Conservation (phyloP, 257 asterid species). For the Dorcoceras hygrometricum region DNA sequence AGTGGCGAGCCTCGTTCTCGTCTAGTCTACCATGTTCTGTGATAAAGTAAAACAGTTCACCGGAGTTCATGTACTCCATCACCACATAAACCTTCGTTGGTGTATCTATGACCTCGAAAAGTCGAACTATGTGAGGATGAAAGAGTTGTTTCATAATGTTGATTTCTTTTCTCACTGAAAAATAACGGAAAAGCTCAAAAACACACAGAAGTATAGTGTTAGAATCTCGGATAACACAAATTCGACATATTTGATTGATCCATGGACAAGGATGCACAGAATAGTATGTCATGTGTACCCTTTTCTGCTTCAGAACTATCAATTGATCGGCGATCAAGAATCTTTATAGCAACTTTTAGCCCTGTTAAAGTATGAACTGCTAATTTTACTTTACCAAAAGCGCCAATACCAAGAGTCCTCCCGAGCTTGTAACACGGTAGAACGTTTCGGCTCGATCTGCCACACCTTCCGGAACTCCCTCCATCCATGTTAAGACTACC, state of each 20-base stretch:
- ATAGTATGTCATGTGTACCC: slow-evolving; percentile 21
- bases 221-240: neutral
- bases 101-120: slow-evolving; percentile 68
- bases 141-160: slow-evolving; percentile 47
- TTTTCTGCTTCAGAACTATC: slow-evolving; percentile 35
- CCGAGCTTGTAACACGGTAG: slow-evolving; percentile 45
- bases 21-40: slow-evolving; percentile 42
- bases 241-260: neutral
- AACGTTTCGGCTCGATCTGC: slow-evolving; percentile 11
- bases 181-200: neutral
- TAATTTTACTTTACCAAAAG: slow-evolving; percentile 61
- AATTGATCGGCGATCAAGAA: slow-evolving; percentile 44
- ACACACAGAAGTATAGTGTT: neutral
- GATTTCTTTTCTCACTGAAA: slow-evolving; percentile 59
- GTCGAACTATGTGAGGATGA: slow-evolving; percentile 68
- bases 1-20: slow-evolving; percentile 62
- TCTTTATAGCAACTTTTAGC: slow-evolving; percentile 62
- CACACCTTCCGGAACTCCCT: slow-evolving; percentile 11
- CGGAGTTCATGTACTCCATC: slow-evolving; percentile 64
- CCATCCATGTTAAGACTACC: slow-evolving; percentile 32
- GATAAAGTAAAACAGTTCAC: slow-evolving; percentile 55
- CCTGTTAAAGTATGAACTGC: slow-evolving; percentile 56
- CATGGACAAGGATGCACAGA: neutral
- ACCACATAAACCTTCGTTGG: slow-evolving; percentile 51
- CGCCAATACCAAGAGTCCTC: slow-evolving; percentile 53